Percentiles rank a stretch among this genome's conserved stretches.
These are phyloP conservation scores for Calonectria hongkongensis DNA, from an alignment of 2,329 filamentous ascomycete species.

Conservation along the genomic window DNA sequence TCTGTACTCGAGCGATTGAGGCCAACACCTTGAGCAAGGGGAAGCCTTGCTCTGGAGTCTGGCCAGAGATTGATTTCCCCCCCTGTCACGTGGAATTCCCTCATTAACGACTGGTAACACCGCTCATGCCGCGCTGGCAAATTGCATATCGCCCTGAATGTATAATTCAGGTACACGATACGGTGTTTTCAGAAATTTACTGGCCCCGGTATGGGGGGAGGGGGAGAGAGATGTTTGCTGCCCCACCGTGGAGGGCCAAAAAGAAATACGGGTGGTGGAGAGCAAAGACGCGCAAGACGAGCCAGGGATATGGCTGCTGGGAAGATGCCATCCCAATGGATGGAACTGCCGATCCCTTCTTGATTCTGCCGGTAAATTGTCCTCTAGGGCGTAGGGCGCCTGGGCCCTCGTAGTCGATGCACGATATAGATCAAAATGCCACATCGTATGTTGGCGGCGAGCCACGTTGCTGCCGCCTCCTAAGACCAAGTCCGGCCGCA, in stretches of 20 bases:
- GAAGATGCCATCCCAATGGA: not conserved
- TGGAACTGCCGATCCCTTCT: not conserved
- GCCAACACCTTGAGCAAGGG: not conserved
- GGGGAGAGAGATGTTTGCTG: not conserved
- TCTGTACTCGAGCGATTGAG: not conserved
- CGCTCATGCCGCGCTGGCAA: not conserved
- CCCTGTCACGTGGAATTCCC: not conserved
- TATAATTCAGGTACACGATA: conserved; percentile 21
- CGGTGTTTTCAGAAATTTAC: conserved; percentile 5
- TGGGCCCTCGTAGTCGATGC: not conserved
- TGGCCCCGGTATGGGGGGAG: conserved; percentile 2
- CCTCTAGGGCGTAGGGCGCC: not conserved
- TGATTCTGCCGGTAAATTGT: not conserved
- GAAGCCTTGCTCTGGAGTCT: not conserved
- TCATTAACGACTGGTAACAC: not conserved
- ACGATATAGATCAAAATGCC: not conserved
- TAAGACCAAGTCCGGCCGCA: not conserved
- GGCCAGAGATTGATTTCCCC: not conserved
- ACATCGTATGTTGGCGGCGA: not conserved
- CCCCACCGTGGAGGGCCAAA: not conserved
- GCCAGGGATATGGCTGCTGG: conserved; percentile 10
- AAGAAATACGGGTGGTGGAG: not conserved
- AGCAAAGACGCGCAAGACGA: not conserved
- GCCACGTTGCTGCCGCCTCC: not conserved
- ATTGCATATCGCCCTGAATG: not conserved